Base-by-base conservation (phyloP, 768 basidiomycete species). In the Boletus rufocinnamomeus region DNA sequence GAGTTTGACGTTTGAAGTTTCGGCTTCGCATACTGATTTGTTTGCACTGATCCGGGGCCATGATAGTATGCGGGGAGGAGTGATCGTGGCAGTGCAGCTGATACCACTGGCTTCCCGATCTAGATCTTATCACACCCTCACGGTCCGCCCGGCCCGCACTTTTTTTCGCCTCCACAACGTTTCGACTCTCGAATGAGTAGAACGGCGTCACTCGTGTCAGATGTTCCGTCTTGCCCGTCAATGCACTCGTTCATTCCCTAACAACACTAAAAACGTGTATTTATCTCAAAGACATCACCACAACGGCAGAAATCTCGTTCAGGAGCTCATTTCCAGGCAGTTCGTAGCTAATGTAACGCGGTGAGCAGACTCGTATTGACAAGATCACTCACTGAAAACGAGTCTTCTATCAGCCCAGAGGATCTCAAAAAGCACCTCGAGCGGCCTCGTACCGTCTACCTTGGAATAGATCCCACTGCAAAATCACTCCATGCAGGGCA, bases 381-480 rank as follows among this genome's bases (percentile, higher is more conserved):
- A 40, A 32, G 41, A 23, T 16, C 16, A 7, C 32, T 21, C 54
- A 38, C 57, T 61, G 27, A 70, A 41, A 49, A 14, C 0, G 38
- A 4, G 21, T 52, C 45, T 43, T 25, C 52, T 14, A 27, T 37
- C 59, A 83, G 83, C 50, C 79, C 74, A 47, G 76, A 80, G 54
- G 73, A 74, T 70, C 84, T 58, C 62, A 65, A 43, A 54, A 72
- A 57, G 70, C 77, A 47, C 71, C 84, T 60, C 61, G 55, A 63
- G 21, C 63, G 54, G 41, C 51, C 62, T 37, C 84, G 82, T 63
- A 83, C 83, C 0, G 81, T 93, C 19, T 99, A 99, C 70, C 80
- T 86, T 5, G 97, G 97, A 37, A 82, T 98, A 43, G 97, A 99
- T 70, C 97, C 97, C 16, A 94, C 96, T 2, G 94, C 95, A 5